Conservation (phyloP, 805 yeast genomes). For the Candida qinlingensis region DNA sequence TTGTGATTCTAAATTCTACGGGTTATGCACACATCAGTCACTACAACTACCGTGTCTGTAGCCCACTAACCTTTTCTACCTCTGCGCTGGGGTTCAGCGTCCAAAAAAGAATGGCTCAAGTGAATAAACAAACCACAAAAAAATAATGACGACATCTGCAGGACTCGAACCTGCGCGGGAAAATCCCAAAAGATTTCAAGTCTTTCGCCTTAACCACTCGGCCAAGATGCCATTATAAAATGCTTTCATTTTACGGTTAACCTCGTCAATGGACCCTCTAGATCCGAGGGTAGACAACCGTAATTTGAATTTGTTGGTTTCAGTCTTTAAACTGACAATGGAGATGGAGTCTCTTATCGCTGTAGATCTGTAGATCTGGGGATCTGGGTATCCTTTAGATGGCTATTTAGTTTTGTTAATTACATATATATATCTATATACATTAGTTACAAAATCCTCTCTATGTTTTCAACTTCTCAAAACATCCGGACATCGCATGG, state of each 20-base stretch:
- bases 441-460: no score
- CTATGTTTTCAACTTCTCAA: no score
- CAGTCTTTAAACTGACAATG: background rate
- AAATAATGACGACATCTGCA: conserved; percentile 34
- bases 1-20: no score
- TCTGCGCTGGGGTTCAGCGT: background rate
- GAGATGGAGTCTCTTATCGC: background rate
- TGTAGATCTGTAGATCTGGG: background rate
- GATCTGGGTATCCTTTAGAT: background rate
- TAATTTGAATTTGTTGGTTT: background rate
- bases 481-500: no score
- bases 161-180: conserved; percentile 41
- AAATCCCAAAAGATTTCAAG: conserved; percentile 26
- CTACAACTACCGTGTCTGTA: background rate
- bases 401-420: no score
- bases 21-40: no score
- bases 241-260: background rate
- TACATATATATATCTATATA: no score
- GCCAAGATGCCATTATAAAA: conserved; percentile 16
- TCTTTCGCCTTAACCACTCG: conserved; percentile 43
- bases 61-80: background rate
- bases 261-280: background rate
- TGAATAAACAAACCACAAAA: background rate
- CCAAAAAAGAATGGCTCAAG: no score
- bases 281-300: background rate